Evolutionary conservation across 306 rosid genomes (phyloP).

Genomic region (Cicer yamashitae): DNA sequence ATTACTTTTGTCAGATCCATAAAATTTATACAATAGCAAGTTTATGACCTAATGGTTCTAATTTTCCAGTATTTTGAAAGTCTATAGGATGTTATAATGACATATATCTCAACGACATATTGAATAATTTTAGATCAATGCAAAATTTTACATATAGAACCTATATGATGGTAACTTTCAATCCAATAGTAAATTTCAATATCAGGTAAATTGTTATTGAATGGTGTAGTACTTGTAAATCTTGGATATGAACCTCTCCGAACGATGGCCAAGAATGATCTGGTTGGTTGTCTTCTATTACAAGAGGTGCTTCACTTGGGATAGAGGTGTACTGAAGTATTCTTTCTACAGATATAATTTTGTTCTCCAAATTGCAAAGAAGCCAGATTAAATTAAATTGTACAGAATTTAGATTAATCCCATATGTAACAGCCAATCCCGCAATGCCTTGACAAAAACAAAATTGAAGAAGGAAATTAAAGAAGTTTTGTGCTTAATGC

Average conservation of each 20-base stretch:
- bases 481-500: slow-evolving; percentile 8
- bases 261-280: slow-evolving; percentile 70
- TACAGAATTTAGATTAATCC: slow-evolving; percentile 63
- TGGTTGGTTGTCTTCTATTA: slow-evolving; percentile 61
- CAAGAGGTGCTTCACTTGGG: slow-evolving; percentile 82
- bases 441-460: slow-evolving; percentile 62
- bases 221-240: slow-evolving; percentile 62
- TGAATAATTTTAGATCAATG: neutral
- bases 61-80: neutral
- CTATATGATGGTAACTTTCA: neutral
- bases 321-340: slow-evolving; percentile 72
- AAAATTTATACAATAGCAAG: neutral
- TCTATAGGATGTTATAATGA: neutral
- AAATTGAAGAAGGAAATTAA: neutral
- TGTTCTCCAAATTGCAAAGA: slow-evolving; percentile 75
- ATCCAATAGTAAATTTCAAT: neutral
- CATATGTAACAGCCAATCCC: slow-evolving; percentile 87
- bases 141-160: neutral
- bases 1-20: neutral
- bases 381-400: slow-evolving; percentile 58
- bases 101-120: neutral
- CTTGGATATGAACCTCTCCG: slow-evolving; percentile 74
- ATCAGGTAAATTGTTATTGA: neutral
- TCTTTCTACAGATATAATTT: slow-evolving; percentile 87
- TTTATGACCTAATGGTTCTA: neutral